These are phyloP conservation scores for Penicillium odoratum DNA, from an alignment of 495 filamentous ascomycete genomes.

Conservation along the genomic window DNA sequence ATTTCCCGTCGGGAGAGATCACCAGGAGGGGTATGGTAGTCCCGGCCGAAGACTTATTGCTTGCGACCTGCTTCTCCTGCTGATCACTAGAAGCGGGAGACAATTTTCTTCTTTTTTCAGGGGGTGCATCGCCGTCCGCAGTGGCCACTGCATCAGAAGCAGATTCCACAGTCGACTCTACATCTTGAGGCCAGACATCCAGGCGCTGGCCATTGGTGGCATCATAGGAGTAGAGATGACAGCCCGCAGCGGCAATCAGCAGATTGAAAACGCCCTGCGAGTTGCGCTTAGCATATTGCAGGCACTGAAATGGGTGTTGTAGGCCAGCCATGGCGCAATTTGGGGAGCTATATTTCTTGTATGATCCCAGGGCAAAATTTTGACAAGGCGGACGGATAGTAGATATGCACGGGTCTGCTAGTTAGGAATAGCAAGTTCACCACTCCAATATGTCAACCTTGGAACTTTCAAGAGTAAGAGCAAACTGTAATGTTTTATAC, in stretches of 20 bases:
- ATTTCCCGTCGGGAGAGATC: conserved; percentile 57
- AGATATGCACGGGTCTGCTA: neutral
- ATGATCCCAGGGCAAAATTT: conserved; percentile 20
- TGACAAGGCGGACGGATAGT: conserved; percentile 4
- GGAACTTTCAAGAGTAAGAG: neutral
- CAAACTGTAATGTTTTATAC: too few species aligned
- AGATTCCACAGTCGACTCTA: conserved; percentile 23
- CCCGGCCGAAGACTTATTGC: conserved; percentile 30
- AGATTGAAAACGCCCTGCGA: conserved; percentile 31
- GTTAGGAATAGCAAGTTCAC: neutral
- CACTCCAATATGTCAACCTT: neutral
- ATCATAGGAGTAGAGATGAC: conserved; percentile 53
- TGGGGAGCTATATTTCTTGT: conserved; percentile 6
- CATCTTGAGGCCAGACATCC: conserved; percentile 51
- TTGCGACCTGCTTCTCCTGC: conserved; percentile 12
- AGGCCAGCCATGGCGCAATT: conserved; percentile 36
- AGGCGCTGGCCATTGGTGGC: conserved; percentile 43
- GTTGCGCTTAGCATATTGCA: conserved; percentile 44
- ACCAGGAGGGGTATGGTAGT: conserved; percentile 57
- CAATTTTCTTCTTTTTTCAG: conserved; percentile 54
- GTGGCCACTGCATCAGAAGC: conserved; percentile 23
- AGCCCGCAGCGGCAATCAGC: conserved; percentile 57
- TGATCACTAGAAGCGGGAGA: conserved; percentile 16
- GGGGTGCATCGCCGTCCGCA: conserved; percentile 38
- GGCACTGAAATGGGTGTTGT: conserved; percentile 54